Percentiles rank a stretch among this genome's conserved stretches.
phyloP scores from a whole-genome alignment of 495 filamentous ascomycete species.

The Penicillium alfredii region DNA sequence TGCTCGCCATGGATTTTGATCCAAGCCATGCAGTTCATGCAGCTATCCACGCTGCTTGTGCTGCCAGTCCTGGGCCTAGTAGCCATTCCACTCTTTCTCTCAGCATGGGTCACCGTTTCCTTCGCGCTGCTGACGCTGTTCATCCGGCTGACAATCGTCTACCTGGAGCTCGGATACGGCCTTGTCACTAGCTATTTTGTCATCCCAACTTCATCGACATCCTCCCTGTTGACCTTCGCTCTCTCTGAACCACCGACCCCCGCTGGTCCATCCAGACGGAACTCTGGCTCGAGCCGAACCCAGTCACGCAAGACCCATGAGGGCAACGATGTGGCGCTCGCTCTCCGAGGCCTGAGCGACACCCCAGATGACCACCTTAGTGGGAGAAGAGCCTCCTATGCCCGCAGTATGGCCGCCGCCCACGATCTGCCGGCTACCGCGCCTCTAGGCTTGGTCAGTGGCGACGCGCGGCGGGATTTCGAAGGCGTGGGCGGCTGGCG shows the following conservation, averaged over 20 bases:
- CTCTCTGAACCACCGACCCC: slow-evolving; percentile 30
- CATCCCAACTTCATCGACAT: slow-evolving; percentile 25
- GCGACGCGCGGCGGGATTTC: slow-evolving; percentile 59
- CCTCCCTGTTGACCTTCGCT: slow-evolving; percentile 29
- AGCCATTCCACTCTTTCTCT: slow-evolving; percentile 61
- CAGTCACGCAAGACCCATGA: slow-evolving; percentile 13
- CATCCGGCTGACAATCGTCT: slow-evolving; percentile 60
- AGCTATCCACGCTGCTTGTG: slow-evolving; percentile 51
- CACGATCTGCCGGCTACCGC: slow-evolving; percentile 13
- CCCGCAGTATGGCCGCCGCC: slow-evolving; percentile 19
- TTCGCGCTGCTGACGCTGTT: slow-evolving; percentile 60
- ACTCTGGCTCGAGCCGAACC: slow-evolving; percentile 20
- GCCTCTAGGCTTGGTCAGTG: slow-evolving; percentile 27
- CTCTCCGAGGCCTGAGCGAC: slow-evolving; percentile 8
- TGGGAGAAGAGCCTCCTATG: slow-evolving; percentile 14
- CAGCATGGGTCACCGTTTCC: slow-evolving; percentile 63
- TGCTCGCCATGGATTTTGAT: no score
- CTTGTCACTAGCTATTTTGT: slow-evolving; percentile 54
- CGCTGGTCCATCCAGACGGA: slow-evolving; percentile 24
- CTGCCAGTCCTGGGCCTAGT: slow-evolving; percentile 59
- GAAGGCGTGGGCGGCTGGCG: slow-evolving; percentile 86
- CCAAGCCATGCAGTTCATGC: no score
- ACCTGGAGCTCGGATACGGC: slow-evolving; percentile 59
- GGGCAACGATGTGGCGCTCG: slow-evolving; percentile 12
- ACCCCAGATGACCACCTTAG: slow-evolving; percentile 9